Evolutionary conservation across 2,329 filamentous ascomycete genomes (phyloP).

Genomic region (Pseudopyrenochaeta lycopersici): DNA sequence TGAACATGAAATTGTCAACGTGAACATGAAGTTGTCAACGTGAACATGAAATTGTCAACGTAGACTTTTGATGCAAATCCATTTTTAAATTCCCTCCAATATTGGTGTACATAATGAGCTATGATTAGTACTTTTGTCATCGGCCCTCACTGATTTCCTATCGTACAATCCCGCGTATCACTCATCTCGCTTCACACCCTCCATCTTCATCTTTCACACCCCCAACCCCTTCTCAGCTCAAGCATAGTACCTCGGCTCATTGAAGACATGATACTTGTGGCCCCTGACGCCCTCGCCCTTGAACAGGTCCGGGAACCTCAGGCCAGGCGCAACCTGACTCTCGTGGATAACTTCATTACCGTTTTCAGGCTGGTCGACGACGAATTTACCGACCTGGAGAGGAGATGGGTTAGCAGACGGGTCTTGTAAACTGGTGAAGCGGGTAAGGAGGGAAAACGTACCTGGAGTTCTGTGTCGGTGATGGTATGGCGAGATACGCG

Average conservation of each 20-base stretch:
- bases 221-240: slow-evolving; percentile 7
- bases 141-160: too few species aligned
- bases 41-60: too few species aligned
- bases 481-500: slow-evolving; percentile 88
- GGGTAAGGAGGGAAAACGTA: slow-evolving; percentile 46
- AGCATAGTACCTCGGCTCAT: slow-evolving; percentile 64
- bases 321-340: slow-evolving; percentile 76
- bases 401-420: slow-evolving; percentile 7
- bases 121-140: too few species aligned
- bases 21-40: too few species aligned
- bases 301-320: slow-evolving; percentile 86
- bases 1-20: too few species aligned
- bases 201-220: background rate
- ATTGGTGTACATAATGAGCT: background rate
- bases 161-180: too few species aligned
- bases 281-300: slow-evolving; percentile 85
- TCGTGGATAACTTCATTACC: slow-evolving; percentile 75
- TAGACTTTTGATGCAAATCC: background rate
- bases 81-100: background rate
- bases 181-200: background rate
- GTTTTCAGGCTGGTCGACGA: slow-evolving; percentile 75
- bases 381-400: slow-evolving; percentile 88
- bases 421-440: background rate
- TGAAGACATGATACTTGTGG: slow-evolving; percentile 93
- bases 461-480: slow-evolving; percentile 96